Evolutionary conservation across 805 yeast genomes (phyloP), one percentile per base, ranked within the genome.

Genomic region (Kluyveromyces starmeri): DNA sequence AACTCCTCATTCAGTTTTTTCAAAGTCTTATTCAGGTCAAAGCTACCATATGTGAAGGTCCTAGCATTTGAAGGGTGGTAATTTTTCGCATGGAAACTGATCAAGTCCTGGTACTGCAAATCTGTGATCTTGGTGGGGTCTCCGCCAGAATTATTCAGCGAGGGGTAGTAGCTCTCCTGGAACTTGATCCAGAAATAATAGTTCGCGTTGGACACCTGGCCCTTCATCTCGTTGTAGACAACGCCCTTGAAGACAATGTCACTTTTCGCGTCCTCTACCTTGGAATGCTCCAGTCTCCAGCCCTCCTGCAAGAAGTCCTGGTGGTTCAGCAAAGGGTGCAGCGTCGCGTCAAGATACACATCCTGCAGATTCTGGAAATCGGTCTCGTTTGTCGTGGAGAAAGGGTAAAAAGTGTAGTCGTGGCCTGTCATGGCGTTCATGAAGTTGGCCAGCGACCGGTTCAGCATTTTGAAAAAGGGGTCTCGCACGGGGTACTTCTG

Each of bases 361-460:
- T 75, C 79, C 73, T 86, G 76, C 51, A 92, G 67, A 51, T 92
- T 92, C 20, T 70, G 69, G 55, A 71, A 92, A 55, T 92, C 98
- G 36, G 72, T 73, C 27, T 59, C 55, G 58, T 92, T 92, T 8
- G 97, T 89, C 2, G 98, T 92, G 19, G 97, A 83, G 65, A 92
- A 92, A 4, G 98, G 98, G 50, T 83, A 92, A 58, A 77, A 88
- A 0, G 98, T 92, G 53, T 86, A 88, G 59, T 92, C 97, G 47
- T 83, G 88, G 15, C 95, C 98, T 0, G 98, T 92, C 96, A 92
- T 84, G 7, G 98, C 98, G 55, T 92, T 92, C 98, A 92, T 92
- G 59, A 86, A 92, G 55, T 85, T 92, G 21, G 96, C 78, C 49
- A 92, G 63, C n/a, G 96, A 85, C 43, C 96, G 64, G 56, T 86